Base-by-base conservation (phyloP, 306 rosid genomes). In the Cajanus cajan region DNA sequence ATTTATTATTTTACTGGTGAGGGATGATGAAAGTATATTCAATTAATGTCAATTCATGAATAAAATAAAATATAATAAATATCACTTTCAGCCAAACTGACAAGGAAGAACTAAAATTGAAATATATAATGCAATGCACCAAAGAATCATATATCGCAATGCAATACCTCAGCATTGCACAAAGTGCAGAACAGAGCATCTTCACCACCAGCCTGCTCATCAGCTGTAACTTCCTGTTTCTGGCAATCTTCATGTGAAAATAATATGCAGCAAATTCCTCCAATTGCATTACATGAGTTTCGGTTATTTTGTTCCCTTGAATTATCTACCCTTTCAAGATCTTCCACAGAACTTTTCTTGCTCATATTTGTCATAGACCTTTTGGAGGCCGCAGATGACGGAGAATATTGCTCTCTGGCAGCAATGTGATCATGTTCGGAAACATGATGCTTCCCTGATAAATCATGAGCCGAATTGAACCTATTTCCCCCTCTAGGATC, bases 181-280 rank as follows among this genome's bases (percentile, higher is more conserved):
- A 94, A 82, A 76, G 97, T 94, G 86, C 98, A 94, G 93, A 90
- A 94, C 85, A 94, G 83, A 82, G 95, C 97, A 81, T 94, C 98
- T 77, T 92, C 98, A 57, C 85, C 86, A 43, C 84, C 83, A 41
- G 90, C 91, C 82, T 86, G 92, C 78, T 88, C 89, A 62, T 91
- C 98, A 44, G 83, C 74, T 67, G 85, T 77, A 75, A 71, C 89
- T 68, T 92, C 93, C 78, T 84, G 92, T 83, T 90, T 88, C 62
- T 90, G 87, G 83, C 98, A 92, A 84, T 94, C 98, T 90, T 91
- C 92, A 47, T 85, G 96, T 57, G 90, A 88, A 90, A 89, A 92
- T 73, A 94, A 68, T 28, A 89, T 79, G 77, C 97, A 92, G 85
- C 85, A 85, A 85, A 94, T 51, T 84, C 86, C 94, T 58, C 93